Conservation (phyloP, 208 protist species). For the Trichomonas gallinae region DNA sequence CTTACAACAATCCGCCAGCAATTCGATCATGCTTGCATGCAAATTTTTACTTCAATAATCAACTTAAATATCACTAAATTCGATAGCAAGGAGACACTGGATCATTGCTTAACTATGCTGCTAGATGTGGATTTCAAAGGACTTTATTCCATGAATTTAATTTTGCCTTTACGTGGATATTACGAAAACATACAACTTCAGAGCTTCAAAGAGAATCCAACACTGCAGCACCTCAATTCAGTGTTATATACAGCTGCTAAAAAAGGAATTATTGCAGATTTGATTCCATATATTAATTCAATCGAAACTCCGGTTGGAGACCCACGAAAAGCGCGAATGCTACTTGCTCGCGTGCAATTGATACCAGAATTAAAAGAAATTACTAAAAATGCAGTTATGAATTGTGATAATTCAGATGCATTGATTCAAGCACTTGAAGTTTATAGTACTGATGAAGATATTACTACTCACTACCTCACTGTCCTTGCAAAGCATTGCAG, state of each 20-base stretch:
- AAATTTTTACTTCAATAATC: background rate
- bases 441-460: background rate
- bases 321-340: background rate
- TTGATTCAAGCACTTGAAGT: background rate
- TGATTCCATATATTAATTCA: background rate
- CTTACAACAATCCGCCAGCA: background rate
- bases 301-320: background rate
- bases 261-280: background rate
- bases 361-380: background rate
- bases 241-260: background rate
- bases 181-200: background rate
- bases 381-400: background rate
- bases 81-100: background rate
- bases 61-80: background rate
- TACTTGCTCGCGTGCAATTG: background rate
- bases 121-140: background rate
- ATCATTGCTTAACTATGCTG: background rate
- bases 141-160: background rate
- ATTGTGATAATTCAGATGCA: background rate
- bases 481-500: background rate
- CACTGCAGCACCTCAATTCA: background rate
- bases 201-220: background rate
- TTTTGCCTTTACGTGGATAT: background rate
- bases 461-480: background rate
- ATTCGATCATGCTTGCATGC: background rate